Evolutionary conservation across 2,329 filamentous ascomycete genomes (phyloP).

Genomic region (Colletotrichum lentis): DNA sequence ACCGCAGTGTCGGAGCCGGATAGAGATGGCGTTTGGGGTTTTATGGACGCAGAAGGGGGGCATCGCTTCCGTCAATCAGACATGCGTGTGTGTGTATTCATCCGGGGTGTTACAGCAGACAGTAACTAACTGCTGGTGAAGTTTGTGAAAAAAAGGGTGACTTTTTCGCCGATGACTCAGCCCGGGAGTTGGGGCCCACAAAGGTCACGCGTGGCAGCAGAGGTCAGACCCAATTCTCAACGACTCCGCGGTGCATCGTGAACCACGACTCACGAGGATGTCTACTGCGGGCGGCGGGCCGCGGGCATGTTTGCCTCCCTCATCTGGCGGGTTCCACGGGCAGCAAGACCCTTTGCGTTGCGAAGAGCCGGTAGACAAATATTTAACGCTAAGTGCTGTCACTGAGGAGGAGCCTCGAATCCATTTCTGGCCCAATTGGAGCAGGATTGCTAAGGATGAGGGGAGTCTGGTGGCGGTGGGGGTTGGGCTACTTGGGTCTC

Average conservation of each 20-base stretch:
- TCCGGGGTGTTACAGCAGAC: no score
- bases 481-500: background rate
- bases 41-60: background rate
- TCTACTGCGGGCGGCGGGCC: no score
- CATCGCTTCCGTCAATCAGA: no score
- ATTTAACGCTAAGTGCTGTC: constrained; percentile 29
- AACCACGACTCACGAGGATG: no score
- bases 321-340: background rate
- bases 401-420: constrained; percentile 6
- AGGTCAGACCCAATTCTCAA: constrained; percentile 4
- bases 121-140: no score
- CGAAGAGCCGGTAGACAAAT: constrained; percentile 11
- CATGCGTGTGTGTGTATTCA: background rate
- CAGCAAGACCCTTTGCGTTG: constrained; percentile 7
- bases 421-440: background rate
- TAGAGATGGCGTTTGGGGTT: constrained; percentile 10
- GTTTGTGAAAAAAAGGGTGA: no score
- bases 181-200: no score
- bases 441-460: constrained; percentile 12
- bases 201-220: no score
- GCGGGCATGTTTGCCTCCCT: background rate
- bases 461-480: constrained; percentile 14
- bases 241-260: background rate
- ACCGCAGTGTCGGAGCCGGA: constrained; percentile 20
- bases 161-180: no score